Evolutionary conservation across 2,329 filamentous ascomycete genomes (phyloP).

Genomic region (Talaromyces sp.): DNA sequence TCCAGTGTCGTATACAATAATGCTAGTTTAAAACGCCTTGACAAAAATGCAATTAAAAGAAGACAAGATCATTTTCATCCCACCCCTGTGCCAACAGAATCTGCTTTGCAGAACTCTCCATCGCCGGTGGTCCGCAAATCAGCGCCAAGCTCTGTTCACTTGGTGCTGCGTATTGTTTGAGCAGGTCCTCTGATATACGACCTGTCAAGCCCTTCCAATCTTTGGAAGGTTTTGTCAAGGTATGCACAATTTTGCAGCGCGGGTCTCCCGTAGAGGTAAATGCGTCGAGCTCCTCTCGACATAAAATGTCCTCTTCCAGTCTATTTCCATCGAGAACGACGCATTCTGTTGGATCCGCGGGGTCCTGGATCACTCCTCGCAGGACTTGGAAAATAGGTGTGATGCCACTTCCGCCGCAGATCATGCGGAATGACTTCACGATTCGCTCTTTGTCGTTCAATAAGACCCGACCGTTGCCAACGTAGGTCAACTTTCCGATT

Average conservation of each 20-base stretch:
- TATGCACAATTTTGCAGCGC: slow-evolving; percentile 63
- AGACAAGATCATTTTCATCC: slow-evolving; percentile 66
- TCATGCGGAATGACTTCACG: slow-evolving; percentile 73
- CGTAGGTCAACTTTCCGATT: slow-evolving; percentile 78
- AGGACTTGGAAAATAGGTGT: slow-evolving; percentile 88
- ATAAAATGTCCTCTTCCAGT: slow-evolving; percentile 75
- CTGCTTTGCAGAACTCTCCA: slow-evolving; percentile 64
- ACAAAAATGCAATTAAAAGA: slow-evolving; percentile 54
- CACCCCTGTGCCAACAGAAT: slow-evolving; percentile 62
- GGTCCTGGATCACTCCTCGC: slow-evolving; percentile 65
- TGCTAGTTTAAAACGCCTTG: background rate
- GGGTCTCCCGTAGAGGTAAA: slow-evolving; percentile 50
- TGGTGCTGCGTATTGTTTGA: slow-evolving; percentile 53
- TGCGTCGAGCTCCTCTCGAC: slow-evolving; percentile 64
- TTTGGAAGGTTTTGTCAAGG: slow-evolving; percentile 59
- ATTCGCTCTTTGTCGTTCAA: slow-evolving; percentile 54
- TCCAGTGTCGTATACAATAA: background rate
- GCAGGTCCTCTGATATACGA: slow-evolving; percentile 59
- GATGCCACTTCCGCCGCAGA: slow-evolving; percentile 83
- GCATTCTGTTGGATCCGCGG: slow-evolving; percentile 61
- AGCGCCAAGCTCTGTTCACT: slow-evolving; percentile 60
- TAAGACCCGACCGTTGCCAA: slow-evolving; percentile 60
- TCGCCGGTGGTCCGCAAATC: slow-evolving; percentile 70
- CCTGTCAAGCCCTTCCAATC: slow-evolving; percentile 67
- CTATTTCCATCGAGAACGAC: slow-evolving; percentile 76